Evolutionary conservation across 2,329 filamentous ascomycete species (phyloP).

Genomic region (Cordyceps militaris): DNA sequence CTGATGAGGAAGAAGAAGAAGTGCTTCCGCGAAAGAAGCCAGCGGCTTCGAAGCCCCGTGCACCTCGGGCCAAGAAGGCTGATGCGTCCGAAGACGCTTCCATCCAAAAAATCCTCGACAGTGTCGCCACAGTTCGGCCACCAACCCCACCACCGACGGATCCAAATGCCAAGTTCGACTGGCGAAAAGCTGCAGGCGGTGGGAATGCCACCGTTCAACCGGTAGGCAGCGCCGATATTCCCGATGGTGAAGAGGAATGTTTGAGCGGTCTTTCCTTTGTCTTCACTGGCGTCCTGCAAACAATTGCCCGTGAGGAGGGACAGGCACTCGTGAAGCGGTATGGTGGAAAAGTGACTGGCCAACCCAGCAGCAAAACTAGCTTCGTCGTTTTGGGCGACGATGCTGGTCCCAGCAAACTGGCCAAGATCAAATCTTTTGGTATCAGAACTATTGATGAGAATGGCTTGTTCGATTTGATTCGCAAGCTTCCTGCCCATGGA

Average conservation of each 20-base stretch:
- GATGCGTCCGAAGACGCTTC: constrained; percentile 63
- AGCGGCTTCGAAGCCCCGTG: constrained; percentile 50
- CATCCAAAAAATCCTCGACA: constrained; percentile 73
- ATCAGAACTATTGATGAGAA: constrained; percentile 94
- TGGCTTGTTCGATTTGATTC: constrained; percentile 81
- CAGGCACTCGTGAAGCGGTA: constrained; percentile 85
- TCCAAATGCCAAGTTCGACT: constrained; percentile 72
- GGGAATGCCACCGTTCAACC: constrained; percentile 55
- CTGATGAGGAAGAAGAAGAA: constrained; percentile 52
- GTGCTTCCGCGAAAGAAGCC: constrained; percentile 55
- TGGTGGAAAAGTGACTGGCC: constrained; percentile 80
- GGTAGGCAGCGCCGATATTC: constrained; percentile 62
- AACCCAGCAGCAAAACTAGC: constrained; percentile 86
- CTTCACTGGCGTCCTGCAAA: constrained; percentile 82
- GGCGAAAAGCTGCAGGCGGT: constrained; percentile 54
- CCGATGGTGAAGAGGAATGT: constrained; percentile 80
- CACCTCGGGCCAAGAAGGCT: constrained; percentile 56
- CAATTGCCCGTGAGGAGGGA: constrained; percentile 76
- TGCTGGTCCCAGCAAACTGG: constrained; percentile 86
- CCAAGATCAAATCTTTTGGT: constrained; percentile 70
- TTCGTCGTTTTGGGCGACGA: constrained; percentile 89
- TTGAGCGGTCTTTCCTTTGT: constrained; percentile 86
- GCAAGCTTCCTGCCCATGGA: constrained; percentile 72
- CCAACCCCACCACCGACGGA: constrained; percentile 75
- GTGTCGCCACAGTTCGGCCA: constrained; percentile 73